phyloP scores from a whole-genome alignment of 1,139 yeast species.

The Saccharomyces pastorianus region DNA sequence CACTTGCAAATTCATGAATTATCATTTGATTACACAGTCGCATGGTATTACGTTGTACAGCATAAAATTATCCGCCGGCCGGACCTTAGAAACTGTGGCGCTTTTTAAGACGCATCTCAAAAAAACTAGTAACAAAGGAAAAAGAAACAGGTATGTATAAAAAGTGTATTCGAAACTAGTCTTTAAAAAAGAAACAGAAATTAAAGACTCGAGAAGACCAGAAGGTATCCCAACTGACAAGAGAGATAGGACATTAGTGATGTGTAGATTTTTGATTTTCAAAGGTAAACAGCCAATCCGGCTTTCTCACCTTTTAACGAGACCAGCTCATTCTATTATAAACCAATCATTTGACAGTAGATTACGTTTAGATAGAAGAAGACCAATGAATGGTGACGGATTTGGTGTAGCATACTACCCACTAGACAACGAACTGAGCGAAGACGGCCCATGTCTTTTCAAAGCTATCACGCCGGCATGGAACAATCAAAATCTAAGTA shows the following conservation, averaged over 20 bases:
- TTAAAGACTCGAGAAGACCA: neutral
- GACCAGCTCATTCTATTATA: conserved; percentile 94
- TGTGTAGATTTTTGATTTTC: conserved; percentile 33
- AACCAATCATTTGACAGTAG: conserved; percentile 92
- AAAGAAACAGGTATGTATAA: neutral
- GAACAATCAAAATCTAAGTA: conserved; percentile 86
- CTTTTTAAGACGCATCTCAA: neutral
- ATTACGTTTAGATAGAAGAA: conserved; percentile 71
- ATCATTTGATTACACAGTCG: neutral
- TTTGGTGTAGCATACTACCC: conserved; percentile 94
- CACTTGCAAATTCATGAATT: neutral
- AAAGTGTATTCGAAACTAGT: neutral
- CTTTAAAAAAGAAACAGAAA: neutral
- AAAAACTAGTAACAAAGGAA: neutral
- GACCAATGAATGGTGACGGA: conserved; percentile 97
- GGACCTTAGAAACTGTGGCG: neutral
- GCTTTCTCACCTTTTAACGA: conserved; percentile 76
- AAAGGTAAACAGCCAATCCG: conserved; percentile 70
- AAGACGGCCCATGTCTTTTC: conserved; percentile 69
- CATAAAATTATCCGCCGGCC: neutral
- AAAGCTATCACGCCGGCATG: conserved; percentile 96
- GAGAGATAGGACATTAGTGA: conserved; percentile 2
- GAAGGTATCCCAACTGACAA: neutral
- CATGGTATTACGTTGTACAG: neutral
- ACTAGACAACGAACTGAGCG: conserved; percentile 42